Evolutionary conservation across 1,284 basidiomycete genomes (phyloP), one percentile per base, ranked within the genome.

Genomic region (Sporisorium scitamineum): DNA sequence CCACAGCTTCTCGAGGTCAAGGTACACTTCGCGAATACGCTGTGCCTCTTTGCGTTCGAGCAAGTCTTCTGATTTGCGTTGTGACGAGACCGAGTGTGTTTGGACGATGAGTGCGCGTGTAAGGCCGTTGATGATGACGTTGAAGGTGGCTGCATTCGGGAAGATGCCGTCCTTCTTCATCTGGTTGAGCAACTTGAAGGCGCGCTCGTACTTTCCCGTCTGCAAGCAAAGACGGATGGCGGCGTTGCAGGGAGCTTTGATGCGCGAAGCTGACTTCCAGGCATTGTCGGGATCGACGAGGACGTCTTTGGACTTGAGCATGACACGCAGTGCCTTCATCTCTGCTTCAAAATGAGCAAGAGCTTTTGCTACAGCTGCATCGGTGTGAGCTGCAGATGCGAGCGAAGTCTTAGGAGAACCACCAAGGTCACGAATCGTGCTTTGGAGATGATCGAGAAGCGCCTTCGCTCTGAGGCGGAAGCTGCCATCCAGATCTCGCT

Each of bases 131-230:
- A 76, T 52, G 39, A 70, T 14, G 41, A 65, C 24, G 9, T 39
- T 68, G 32, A 61, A 67, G 13, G 74, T 69, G 14, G 66, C 32
- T 4, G 62, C 54, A 22, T 34, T 58, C 5, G 74, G 65, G n/a
- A 67, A 66, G 62, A 76, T 61, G 53, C 70, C 74, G 20, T 72
- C 70, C 47, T 76, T 76, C 52, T 72, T 76, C 74, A 72, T 76
- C 29, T 62, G 58, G 26, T 72, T 76, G 56, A 62, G n/a, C 10
- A 72, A 52, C 32, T 61, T 67, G 26, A 59, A 42, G 22, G 61
- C 73, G 18, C 54, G 57, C 24, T 70, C 73, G 39, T 42, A 5
- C 34, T 54, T 56, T 14, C 39, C 47, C 10, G 20, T 41, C 16
- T 55, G 29, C 45, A 70, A 2, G 45, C 64, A 71, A n/a, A 71